Evolutionary conservation across 495 filamentous ascomycete species (phyloP).

Genomic region (Hyphodiscus hymeniophilus): DNA sequence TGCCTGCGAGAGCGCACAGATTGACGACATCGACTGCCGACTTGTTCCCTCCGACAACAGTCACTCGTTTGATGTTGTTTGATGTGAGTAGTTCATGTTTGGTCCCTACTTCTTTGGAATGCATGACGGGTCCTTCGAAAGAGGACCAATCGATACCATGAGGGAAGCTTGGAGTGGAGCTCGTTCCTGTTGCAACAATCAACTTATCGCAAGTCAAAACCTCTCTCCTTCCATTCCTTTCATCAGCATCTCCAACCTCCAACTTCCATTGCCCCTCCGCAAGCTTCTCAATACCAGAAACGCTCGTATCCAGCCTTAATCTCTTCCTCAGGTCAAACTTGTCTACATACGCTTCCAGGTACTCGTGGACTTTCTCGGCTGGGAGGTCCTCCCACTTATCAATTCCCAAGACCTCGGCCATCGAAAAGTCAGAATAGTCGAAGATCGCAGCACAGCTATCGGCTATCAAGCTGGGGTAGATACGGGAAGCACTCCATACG

Average conservation of each 20-base stretch:
- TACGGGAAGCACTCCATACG: conserved; percentile 40
- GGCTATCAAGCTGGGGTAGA: conserved; percentile 38
- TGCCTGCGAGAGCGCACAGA: conserved; percentile 24
- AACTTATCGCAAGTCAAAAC: conserved; percentile 24
- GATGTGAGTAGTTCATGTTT: conserved; percentile 12
- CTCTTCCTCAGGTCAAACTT: conserved; percentile 26
- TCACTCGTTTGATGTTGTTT: conserved; percentile 16
- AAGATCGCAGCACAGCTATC: conserved; percentile 32
- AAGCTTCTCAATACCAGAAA: conserved; percentile 19
- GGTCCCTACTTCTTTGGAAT: conserved; percentile 21
- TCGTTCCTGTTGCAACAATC: conserved; percentile 31
- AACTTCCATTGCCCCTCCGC: conserved; percentile 24
- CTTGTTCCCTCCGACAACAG: conserved; percentile 31
- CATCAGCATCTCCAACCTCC: neutral
- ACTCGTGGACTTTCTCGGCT: conserved; percentile 26
- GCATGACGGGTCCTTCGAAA: conserved; percentile 23
- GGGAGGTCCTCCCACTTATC: conserved; percentile 25
- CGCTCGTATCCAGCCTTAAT: conserved; percentile 27
- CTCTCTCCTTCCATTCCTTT: conserved; percentile 6
- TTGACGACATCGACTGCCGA: conserved; percentile 28
- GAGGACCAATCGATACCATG: conserved; percentile 15
- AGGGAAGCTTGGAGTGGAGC: conserved; percentile 27
- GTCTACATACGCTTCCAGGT: conserved; percentile 25
- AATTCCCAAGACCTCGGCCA: conserved; percentile 25
- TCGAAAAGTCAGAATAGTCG: conserved; percentile 31